Evolutionary conservation across 208 protist genomes (phyloP), one percentile per base, ranked within the genome.

Genomic region (Herpetomonas muscarum): DNA sequence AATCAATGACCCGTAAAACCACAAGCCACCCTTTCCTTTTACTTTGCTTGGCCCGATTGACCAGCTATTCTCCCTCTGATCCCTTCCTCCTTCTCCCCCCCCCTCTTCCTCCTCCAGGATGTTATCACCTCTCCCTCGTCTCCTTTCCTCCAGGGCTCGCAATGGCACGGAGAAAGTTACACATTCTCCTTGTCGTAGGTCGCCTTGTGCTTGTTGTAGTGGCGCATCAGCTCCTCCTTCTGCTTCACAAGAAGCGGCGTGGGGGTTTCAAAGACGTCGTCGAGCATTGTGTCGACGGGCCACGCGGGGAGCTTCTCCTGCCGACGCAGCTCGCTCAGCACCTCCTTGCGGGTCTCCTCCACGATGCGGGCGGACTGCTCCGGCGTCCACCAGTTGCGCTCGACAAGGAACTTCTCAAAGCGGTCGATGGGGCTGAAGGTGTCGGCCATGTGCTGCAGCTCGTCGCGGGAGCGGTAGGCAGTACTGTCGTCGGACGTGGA

Each of bases 401-500:
- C 53, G 4, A 62, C 50, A 56, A 93, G 49, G 46, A 80, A 93
- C 31, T 68, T 71, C 51, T 85, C 72, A 61, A 87, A 87, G n/a
- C 87, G 76, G 21, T 53, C 59, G 55, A 93, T 83, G 1, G 87
- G 87, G 50, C 70, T 77, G 46, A 87, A 76, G 2, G 56, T 69
- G 13, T 74, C 51, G 3, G 47, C 44, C 17, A 87, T 83, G 61
- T 81, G 50, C 52, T 76, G 58, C 9, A 87, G 73, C 50, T 92
- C 85, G n/a, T 86, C 74, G 22, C 62, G 51, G 1, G 63, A 55
- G 46, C 87, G 79, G 74, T 98, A 98, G 22, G 74, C 65, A 17
- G 79, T 81, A 30, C 96, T 97, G 64, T 98, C 97, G 74, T 98
- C 97, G 15, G 85, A 96, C 5, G 97, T 98, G 3, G 90, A 97